phyloP scores from a whole-genome alignment of 2,329 filamentous ascomycete genomes.

The Xylaria sp. region DNA sequence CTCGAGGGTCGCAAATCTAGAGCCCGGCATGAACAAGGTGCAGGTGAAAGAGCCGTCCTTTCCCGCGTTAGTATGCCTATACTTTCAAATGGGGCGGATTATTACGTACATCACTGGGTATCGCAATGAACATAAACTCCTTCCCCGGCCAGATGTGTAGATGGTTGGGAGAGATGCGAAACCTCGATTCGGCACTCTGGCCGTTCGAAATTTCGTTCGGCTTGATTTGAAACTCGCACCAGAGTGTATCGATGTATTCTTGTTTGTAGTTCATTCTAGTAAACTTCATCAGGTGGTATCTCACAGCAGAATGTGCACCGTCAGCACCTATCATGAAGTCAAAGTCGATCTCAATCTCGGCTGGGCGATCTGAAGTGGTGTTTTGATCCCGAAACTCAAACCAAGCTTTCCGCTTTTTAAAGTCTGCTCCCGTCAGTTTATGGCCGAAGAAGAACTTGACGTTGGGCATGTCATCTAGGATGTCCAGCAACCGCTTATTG shows the following conservation, averaged over 20 bases:
- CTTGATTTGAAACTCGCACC: slow-evolving; percentile 93
- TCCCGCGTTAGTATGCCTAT: slow-evolving; percentile 32
- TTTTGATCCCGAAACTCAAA: slow-evolving; percentile 71
- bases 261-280: slow-evolving; percentile 91
- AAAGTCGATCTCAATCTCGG: slow-evolving; percentile 85
- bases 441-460: slow-evolving; percentile 94
- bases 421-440: slow-evolving; percentile 91
- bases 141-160: slow-evolving; percentile 97
- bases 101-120: slow-evolving; percentile 72
- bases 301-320: slow-evolving; percentile 89
- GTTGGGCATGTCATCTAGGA: slow-evolving; percentile 84
- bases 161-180: slow-evolving; percentile 89
- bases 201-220: slow-evolving; percentile 54
- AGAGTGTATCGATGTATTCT: slow-evolving; percentile 94
- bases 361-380: slow-evolving; percentile 57
- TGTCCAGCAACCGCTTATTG: slow-evolving; percentile 85
- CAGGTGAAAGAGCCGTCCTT: slow-evolving; percentile 93
- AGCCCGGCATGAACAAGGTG: slow-evolving; percentile 86
- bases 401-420: slow-evolving; percentile 82
- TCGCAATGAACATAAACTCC: slow-evolving; percentile 98
- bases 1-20: slow-evolving; percentile 76
- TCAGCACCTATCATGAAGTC: slow-evolving; percentile 96
- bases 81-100: neutral
- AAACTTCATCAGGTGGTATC: slow-evolving; percentile 97
- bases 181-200: slow-evolving; percentile 59